These are phyloP conservation scores for Diplocarpon mali DNA, from an alignment of 2,329 filamentous ascomycete species.

Conservation along the genomic window DNA sequence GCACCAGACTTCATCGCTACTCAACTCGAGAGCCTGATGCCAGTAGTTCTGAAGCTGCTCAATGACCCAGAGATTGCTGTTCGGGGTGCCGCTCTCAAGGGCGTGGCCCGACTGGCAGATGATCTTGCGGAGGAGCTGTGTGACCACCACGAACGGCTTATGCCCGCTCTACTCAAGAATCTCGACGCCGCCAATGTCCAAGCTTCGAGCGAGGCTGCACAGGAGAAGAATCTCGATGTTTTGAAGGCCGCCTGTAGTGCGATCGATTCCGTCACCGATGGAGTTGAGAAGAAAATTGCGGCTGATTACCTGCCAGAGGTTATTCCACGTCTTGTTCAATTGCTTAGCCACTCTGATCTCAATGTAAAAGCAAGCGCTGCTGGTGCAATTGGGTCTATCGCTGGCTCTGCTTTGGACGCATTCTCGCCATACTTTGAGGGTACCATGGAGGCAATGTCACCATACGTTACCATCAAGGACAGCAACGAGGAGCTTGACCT, in stretches of 20 bases:
- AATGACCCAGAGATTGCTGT: conserved; percentile 77
- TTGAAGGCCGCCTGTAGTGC: conserved; percentile 84
- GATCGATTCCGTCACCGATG: conserved; percentile 83
- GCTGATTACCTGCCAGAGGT: conserved; percentile 72
- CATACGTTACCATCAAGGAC: conserved; percentile 77
- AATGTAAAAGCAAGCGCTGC: conserved; percentile 86
- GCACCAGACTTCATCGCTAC: conserved; percentile 96
- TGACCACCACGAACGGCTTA: conserved; percentile 72
- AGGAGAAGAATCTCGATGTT: conserved; percentile 71
- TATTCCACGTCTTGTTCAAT: conserved; percentile 71
- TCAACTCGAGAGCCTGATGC: conserved; percentile 77
- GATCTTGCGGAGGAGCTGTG: conserved; percentile 86
- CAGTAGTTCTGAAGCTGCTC: conserved; percentile 71
- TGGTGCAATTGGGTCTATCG: conserved; percentile 82
- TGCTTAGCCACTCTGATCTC: conserved; percentile 75
- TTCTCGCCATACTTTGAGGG: conserved; percentile 89
- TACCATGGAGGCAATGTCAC: conserved; percentile 80
- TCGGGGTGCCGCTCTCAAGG: conserved; percentile 75
- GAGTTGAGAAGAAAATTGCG: conserved; percentile 70
- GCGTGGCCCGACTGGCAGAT: conserved; percentile 81
- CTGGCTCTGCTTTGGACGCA: conserved; percentile 67
- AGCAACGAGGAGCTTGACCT: conserved; percentile 83
- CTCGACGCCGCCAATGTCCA: conserved; percentile 68
- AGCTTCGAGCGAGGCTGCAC: conserved; percentile 48
- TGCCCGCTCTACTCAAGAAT: conserved; percentile 79